Conservation (phyloP, 495 filamentous ascomycete species). For the Podospora pseudopauciseta region DNA sequence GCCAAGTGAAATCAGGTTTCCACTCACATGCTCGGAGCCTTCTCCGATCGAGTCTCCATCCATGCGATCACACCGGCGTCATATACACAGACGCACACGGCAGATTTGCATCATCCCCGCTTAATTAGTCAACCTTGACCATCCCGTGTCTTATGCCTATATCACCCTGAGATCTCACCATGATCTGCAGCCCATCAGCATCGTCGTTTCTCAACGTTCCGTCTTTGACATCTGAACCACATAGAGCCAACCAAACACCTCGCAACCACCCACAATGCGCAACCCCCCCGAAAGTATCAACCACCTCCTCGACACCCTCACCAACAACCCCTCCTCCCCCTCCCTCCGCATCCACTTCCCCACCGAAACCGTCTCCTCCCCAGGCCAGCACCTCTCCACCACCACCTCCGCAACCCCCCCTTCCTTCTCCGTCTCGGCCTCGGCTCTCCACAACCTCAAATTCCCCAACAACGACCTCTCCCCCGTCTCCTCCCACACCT, state of each 20-base stretch:
- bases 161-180: background rate
- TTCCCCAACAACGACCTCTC: slow-evolving; percentile 27
- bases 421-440: slow-evolving; percentile 24
- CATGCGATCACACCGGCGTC: background rate
- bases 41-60: background rate
- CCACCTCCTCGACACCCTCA: slow-evolving; percentile 20
- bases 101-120: slow-evolving; percentile 5
- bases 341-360: slow-evolving; percentile 32
- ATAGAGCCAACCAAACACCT: background rate
- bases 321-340: slow-evolving; percentile 9
- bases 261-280: background rate
- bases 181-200: background rate
- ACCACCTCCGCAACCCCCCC: slow-evolving; percentile 15
- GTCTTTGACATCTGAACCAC: background rate
- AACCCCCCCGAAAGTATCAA: slow-evolving; percentile 15
- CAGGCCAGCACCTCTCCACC: slow-evolving; percentile 20
- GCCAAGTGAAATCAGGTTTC: background rate
- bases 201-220: background rate
- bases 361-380: slow-evolving; percentile 17
- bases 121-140: background rate
- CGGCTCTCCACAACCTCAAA: slow-evolving; percentile 22
- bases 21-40: background rate
- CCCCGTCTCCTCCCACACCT: slow-evolving; percentile 12
- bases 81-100: background rate
- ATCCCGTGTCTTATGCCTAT: background rate